Evolutionary conservation across 257 asterid genomes (phyloP).

Genomic region (Ophiorrhiza pumila): DNA sequence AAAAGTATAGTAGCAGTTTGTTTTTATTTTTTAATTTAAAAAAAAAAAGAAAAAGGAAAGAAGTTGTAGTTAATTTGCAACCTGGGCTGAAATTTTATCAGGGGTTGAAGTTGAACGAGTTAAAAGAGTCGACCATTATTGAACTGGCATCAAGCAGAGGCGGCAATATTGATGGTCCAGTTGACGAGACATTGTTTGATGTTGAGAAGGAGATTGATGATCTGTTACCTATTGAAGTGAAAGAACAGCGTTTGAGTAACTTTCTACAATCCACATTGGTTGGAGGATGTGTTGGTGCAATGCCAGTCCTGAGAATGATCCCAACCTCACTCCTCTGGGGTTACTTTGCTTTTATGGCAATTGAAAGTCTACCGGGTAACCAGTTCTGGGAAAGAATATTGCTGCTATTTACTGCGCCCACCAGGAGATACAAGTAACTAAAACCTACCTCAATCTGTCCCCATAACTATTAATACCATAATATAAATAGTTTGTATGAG

Average conservation of each 20-base stretch:
- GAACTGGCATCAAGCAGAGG: slow-evolving; percentile 82
- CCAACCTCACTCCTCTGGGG: slow-evolving; percentile 97
- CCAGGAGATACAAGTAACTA: slow-evolving; percentile 75
- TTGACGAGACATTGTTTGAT: slow-evolving; percentile 71
- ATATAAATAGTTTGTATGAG: no score
- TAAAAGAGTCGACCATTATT: slow-evolving; percentile 68
- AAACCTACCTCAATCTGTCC: background rate
- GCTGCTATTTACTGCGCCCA: slow-evolving; percentile 72
- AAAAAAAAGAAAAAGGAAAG: no score
- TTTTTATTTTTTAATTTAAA: no score
- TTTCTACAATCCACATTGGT: slow-evolving; percentile 74
- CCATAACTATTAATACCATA: no score
- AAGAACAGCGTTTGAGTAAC: slow-evolving; percentile 87
- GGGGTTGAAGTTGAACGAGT: slow-evolving; percentile 82
- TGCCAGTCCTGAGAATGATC: slow-evolving; percentile 84
- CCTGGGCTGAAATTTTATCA: slow-evolving; percentile 15
- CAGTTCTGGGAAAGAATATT: slow-evolving; percentile 90
- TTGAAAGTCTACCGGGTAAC: slow-evolving; percentile 83
- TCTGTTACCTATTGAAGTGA: slow-evolving; percentile 76
- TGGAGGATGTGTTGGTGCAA: slow-evolving; percentile 78
- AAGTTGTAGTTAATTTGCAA: no score
- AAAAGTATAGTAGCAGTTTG: no score
- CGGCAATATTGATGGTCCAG: slow-evolving; percentile 72
- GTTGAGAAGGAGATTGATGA: slow-evolving; percentile 85
- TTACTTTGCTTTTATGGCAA: slow-evolving; percentile 90